Conservation (phyloP, 805 yeast genomes). For the Sugiyamaella americana region DNA sequence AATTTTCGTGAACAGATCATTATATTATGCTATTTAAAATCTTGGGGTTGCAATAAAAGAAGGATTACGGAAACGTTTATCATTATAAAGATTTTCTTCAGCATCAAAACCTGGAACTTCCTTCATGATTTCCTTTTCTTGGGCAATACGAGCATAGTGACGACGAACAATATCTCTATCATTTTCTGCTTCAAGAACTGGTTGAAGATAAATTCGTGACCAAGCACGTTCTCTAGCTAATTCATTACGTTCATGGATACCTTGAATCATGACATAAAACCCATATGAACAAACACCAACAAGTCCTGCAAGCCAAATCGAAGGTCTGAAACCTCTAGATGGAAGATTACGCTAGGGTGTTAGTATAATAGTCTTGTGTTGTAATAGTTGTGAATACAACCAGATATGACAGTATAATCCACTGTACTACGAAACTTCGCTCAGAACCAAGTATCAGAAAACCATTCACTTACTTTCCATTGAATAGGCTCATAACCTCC, state of each 20-base stretch:
- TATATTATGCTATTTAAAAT: constrained; percentile 17
- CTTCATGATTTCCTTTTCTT: constrained; percentile 65
- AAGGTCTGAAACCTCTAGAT: constrained; percentile 76
- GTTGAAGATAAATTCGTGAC: constrained; percentile 68
- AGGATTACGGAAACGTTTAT: constrained; percentile 38
- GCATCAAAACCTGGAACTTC: constrained; percentile 59
- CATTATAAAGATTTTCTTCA: constrained; percentile 42
- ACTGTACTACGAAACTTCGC: not conserved
- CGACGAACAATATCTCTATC: constrained; percentile 76
- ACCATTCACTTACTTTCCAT: constrained; percentile 49
- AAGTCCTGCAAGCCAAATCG: constrained; percentile 60
- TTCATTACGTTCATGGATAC: constrained; percentile 69
- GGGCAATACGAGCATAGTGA: constrained; percentile 53
- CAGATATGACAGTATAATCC: not conserved
- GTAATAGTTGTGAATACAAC: too few species aligned
- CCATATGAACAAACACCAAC: constrained; percentile 65
- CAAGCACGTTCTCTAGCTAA: constrained; percentile 68
- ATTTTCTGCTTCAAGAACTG: constrained; percentile 72
- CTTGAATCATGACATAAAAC: constrained; percentile 57
- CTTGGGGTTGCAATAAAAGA: constrained; percentile 29
- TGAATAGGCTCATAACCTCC: constrained; percentile 83
- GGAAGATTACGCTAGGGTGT: constrained; percentile 58
- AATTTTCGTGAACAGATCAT: too few species aligned
- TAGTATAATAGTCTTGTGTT: too few species aligned
- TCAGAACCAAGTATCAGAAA: not conserved